phyloP scores from a whole-genome alignment of 345 rosid genomes.

The Eucalyptus polybractea region DNA sequence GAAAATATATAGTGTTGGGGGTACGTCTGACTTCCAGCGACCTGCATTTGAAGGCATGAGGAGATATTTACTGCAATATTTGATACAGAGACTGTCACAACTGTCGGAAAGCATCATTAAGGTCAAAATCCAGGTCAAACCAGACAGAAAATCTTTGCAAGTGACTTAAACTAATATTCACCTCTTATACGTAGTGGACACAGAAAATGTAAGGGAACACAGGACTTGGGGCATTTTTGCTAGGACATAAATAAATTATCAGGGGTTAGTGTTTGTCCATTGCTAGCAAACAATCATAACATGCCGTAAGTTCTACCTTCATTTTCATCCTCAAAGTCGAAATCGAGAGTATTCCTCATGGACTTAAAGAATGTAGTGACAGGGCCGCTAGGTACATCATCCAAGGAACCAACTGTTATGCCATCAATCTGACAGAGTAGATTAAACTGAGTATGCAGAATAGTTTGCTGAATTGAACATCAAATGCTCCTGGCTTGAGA shows the following conservation, averaged over 20 bases:
- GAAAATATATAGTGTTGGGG: conserved; percentile 74
- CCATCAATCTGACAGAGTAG: conserved; percentile 60
- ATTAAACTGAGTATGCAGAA: conserved; percentile 1
- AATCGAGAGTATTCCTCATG: conserved; percentile 76
- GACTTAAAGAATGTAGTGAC: conserved; percentile 74
- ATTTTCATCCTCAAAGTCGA: conserved; percentile 86
- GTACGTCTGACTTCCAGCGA: conserved; percentile 65
- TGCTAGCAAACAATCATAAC: not conserved
- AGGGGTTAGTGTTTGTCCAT: not conserved
- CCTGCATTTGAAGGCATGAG: conserved; percentile 24
- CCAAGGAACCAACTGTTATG: conserved; percentile 62
- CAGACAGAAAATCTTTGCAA: not conserved
- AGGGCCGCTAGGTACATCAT: conserved; percentile 62
- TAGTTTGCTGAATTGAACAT: not conserved
- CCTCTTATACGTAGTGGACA: not conserved
- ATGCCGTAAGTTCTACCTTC: conserved; percentile 49
- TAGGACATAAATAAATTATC: not conserved
- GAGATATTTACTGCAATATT: not conserved
- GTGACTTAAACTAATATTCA: not conserved
- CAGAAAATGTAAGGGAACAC: not conserved
- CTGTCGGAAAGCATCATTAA: not conserved
- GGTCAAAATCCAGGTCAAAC: not conserved
- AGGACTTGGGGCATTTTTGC: not conserved
- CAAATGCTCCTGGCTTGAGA: not conserved
- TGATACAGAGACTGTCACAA: not conserved